These are phyloP conservation scores for Salix suchowensis DNA, from an alignment of 345 rosid species.

Conservation along the genomic window DNA sequence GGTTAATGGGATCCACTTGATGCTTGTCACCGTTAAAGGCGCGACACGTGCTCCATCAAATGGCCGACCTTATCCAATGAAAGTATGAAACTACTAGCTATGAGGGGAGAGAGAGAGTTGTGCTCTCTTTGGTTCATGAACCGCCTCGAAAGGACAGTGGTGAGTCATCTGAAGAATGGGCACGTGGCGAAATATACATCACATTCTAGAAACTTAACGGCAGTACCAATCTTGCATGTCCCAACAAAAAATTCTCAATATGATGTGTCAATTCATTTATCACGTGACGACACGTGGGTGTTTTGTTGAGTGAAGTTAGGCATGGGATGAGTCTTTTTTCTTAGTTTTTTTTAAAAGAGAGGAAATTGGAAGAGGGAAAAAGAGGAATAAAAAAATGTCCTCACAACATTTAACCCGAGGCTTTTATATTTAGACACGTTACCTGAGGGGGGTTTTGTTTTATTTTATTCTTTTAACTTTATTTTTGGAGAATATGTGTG, in stretches of 20 bases:
- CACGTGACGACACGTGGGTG: constrained; percentile 26
- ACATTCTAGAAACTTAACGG: constrained; percentile 13
- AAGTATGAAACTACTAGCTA: background rate
- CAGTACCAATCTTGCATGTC: background rate
- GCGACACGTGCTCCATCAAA: constrained; percentile 36
- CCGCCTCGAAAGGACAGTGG: constrained; percentile 19
- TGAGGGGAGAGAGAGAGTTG: background rate
- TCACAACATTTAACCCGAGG: background rate
- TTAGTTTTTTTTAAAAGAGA: background rate
- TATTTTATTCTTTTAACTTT: no score
- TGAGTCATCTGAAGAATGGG: constrained; percentile 11
- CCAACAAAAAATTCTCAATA: background rate
- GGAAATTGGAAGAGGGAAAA: constrained; percentile 17
- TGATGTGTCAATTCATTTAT: background rate
- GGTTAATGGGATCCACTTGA: constrained; percentile 23
- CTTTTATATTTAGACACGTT: constrained; percentile 20
- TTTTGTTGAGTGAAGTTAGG: constrained; percentile 30
- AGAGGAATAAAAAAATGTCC: background rate
- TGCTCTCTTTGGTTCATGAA: constrained; percentile 38
- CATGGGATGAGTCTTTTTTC: background rate
- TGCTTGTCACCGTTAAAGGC: constrained; percentile 14
- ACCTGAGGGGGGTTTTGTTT: background rate
- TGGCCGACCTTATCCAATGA: constrained; percentile 37
- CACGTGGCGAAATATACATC: constrained; percentile 22
- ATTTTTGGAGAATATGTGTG: background rate